These are phyloP conservation scores for Trichoderma atroviride DNA, from an alignment of 2,329 filamentous ascomycete species.

Conservation along the genomic window DNA sequence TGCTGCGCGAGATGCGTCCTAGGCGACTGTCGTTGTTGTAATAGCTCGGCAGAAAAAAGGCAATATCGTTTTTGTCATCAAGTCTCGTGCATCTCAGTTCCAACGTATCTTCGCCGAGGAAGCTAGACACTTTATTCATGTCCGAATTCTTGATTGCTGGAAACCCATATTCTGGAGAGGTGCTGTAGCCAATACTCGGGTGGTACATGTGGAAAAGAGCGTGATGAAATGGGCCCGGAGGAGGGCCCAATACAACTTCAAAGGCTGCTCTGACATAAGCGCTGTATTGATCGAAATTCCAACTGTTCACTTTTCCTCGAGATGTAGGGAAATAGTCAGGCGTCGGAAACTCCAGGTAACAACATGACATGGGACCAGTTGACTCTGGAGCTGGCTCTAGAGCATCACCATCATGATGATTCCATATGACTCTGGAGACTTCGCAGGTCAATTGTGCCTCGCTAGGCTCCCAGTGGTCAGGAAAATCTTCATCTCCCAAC, in stretches of 20 bases:
- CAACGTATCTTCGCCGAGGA: neutral
- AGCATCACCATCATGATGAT: neutral
- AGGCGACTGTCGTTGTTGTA: neutral
- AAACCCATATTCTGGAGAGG: constrained; percentile 2
- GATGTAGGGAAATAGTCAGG: neutral
- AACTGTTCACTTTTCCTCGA: constrained; percentile 15
- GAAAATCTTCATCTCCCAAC: constrained; percentile 9
- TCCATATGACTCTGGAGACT: constrained; percentile 27
- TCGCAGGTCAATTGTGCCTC: constrained; percentile 26
- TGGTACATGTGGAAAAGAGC: constrained; percentile 28
- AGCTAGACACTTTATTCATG: neutral
- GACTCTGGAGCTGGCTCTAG: neutral
- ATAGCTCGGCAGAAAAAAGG: constrained; percentile 23
- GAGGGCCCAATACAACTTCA: constrained; percentile 34
- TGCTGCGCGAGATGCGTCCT: too few species aligned
- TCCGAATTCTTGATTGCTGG: neutral
- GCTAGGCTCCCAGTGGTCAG: constrained; percentile 31
- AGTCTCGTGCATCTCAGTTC: neutral
- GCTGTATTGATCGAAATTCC: constrained; percentile 36
- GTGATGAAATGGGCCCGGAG: constrained; percentile 18
- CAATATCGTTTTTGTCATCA: neutral
- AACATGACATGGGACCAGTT: neutral
- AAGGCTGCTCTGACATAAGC: constrained; percentile 32
- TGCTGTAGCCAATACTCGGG: neutral
- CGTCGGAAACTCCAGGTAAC: constrained; percentile 15